Evolutionary conservation across 208 protist species (phyloP).

Genomic region (Acanthamoeba castellanii): DNA sequence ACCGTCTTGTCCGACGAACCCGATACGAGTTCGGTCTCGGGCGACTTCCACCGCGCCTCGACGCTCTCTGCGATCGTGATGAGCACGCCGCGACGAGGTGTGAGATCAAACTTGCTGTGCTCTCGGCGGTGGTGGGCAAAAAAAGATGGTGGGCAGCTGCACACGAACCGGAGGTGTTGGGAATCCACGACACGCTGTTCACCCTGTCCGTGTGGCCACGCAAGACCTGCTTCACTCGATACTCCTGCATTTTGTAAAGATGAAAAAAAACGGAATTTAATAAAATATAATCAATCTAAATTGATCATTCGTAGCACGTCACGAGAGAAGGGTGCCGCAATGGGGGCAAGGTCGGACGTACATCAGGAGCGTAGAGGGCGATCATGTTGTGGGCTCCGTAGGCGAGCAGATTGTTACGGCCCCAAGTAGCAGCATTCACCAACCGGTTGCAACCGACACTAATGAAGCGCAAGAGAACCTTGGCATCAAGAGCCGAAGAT

Average conservation of each 20-base stretch:
- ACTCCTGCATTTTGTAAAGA: background rate
- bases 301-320: too few species aligned
- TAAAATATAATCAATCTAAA: background rate
- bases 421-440: constrained; percentile 78
- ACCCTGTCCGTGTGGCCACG: constrained; percentile 81
- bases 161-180: background rate
- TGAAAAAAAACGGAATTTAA: background rate
- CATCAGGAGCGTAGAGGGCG: constrained; percentile 74
- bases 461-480: constrained; percentile 67
- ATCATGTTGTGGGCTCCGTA: constrained; percentile 80
- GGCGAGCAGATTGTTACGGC: constrained; percentile 76
- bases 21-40: constrained; percentile 78
- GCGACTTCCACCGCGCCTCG: constrained; percentile 25
- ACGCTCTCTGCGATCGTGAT: background rate
- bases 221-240: constrained; percentile 28
- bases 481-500: background rate
- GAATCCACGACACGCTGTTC: constrained; percentile 81
- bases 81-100: too few species aligned
- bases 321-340: background rate
- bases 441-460: constrained; percentile 80
- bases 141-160: too few species aligned
- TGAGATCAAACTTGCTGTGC: too few species aligned
- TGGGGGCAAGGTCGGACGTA: background rate
- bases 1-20: constrained; percentile 77
- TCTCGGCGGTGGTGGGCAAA: too few species aligned